Evolutionary conservation across 2,329 filamentous ascomycete genomes (phyloP).

Genomic region (Ceratocystis lukuohia): DNA sequence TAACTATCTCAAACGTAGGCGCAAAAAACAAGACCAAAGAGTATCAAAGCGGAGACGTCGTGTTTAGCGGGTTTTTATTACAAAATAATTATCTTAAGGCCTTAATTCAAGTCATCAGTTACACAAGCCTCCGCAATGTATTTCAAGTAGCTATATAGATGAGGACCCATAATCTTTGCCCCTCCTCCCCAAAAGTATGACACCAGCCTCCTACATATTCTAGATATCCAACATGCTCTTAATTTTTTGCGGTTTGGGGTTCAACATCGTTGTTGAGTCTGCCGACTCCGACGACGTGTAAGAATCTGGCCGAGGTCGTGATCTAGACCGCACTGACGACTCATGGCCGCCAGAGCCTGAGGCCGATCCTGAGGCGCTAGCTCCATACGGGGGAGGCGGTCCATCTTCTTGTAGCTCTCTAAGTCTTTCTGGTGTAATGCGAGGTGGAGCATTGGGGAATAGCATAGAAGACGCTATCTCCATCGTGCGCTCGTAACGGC

Average conservation of each 20-base stretch:
- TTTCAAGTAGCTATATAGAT: neutral
- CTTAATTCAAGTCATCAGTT: no score
- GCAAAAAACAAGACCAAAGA: no score
- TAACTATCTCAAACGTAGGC: no score
- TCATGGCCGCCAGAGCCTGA: conserved; percentile 21
- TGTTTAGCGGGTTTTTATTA: no score
- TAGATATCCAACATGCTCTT: conserved; percentile 47
- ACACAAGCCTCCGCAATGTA: no score
- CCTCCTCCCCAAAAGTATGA: neutral
- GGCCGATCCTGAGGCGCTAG: conserved; percentile 23
- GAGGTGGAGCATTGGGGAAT: conserved; percentile 32
- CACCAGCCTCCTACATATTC: neutral
- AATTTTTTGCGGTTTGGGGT: conserved; percentile 41
- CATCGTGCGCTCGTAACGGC: conserved; percentile 33
- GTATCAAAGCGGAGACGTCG: no score
- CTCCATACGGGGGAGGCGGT: conserved; percentile 32
- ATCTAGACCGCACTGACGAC: neutral
- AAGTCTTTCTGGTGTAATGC: conserved; percentile 26
- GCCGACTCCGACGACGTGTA: conserved; percentile 34
- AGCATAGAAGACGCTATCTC: conserved; percentile 34
- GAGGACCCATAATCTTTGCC: neutral
- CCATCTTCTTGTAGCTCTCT: conserved; percentile 34
- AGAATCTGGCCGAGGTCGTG: conserved; percentile 23
- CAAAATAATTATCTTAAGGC: no score
- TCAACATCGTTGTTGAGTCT: conserved; percentile 30